These are phyloP conservation scores for Botrytis medusae DNA, from an alignment of 2,329 filamentous ascomycete species.

Conservation along the genomic window DNA sequence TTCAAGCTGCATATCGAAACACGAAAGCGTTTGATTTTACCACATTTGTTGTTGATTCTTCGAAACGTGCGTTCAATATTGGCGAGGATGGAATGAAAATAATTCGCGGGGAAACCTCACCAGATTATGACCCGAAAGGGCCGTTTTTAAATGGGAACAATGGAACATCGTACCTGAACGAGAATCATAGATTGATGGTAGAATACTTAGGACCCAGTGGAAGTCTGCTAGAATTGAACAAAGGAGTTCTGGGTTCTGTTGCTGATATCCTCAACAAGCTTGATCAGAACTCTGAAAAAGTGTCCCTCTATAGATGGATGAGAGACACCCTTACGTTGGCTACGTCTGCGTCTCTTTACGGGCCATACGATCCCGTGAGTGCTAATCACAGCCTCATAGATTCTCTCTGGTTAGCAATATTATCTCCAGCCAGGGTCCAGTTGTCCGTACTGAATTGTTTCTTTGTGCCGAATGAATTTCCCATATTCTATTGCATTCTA, in stretches of 20 bases:
- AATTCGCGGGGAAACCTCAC: conserved; percentile 32
- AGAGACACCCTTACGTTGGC: conserved; percentile 45
- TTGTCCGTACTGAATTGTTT: not conserved
- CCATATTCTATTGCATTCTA: not conserved
- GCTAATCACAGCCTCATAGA: conserved; percentile 42
- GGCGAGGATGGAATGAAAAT: conserved; percentile 40
- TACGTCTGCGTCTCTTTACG: conserved; percentile 47
- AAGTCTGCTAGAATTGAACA: conserved; percentile 43
- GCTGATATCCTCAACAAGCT: conserved; percentile 39
- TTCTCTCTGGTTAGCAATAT: conserved; percentile 40
- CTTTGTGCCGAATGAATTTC: not conserved
- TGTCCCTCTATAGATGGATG: conserved; percentile 44
- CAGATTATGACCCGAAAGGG: conserved; percentile 35
- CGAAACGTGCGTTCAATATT: conserved; percentile 43
- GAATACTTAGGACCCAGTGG: conserved; percentile 41
- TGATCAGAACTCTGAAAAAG: conserved; percentile 37
- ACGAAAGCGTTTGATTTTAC: conserved; percentile 47
- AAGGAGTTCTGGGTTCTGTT: conserved; percentile 43
- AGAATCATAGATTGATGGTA: conserved; percentile 42
- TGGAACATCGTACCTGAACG: conserved; percentile 40
- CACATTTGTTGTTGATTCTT: conserved; percentile 44
- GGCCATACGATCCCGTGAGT: conserved; percentile 46
- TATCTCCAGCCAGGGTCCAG: not conserved
- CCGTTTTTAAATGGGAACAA: conserved; percentile 32
- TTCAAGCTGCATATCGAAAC: conserved; percentile 44